A percentile compares a stretch with the other conserved stretches of the same genome.
These are phyloP conservation scores for Trichoderma sp. DNA, from an alignment of 2,329 filamentous ascomycete species.

Conservation along the genomic window DNA sequence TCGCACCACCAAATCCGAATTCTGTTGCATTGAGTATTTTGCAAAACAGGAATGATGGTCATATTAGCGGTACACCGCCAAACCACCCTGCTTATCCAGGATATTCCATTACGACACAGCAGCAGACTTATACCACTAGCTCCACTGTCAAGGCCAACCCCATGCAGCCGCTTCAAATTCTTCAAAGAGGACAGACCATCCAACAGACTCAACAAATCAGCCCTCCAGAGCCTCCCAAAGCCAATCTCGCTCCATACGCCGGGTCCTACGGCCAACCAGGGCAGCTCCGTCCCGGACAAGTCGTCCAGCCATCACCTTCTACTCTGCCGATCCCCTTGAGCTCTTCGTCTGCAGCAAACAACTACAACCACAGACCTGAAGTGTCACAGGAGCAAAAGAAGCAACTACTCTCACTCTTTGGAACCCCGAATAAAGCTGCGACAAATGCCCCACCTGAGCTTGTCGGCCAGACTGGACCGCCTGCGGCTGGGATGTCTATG, in stretches of 20 bases:
- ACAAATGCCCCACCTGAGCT: background rate
- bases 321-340: constrained; percentile 15
- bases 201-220: background rate
- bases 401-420: constrained; percentile 60
- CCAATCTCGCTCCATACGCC: constrained; percentile 24
- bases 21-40: background rate
- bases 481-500: constrained; percentile 23
- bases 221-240: background rate
- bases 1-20: constrained; percentile 25
- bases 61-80: constrained; percentile 21
- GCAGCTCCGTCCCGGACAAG: constrained; percentile 23
- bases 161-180: constrained; percentile 33
- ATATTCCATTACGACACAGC: constrained; percentile 24
- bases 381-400: constrained; percentile 35
- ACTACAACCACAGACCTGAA: constrained; percentile 24
- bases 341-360: background rate
- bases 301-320: constrained; percentile 24
- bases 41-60: constrained; percentile 19
- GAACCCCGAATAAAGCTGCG: constrained; percentile 38
- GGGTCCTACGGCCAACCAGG: constrained; percentile 24
- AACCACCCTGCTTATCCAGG: constrained; percentile 17
- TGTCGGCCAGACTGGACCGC: background rate
- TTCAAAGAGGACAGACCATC: constrained; percentile 34
- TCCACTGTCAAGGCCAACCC: constrained; percentile 15
- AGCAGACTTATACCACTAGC: constrained; percentile 27